Evolutionary conservation across 106 monocot species (phyloP).

Genomic region (Allium fistulosum): DNA sequence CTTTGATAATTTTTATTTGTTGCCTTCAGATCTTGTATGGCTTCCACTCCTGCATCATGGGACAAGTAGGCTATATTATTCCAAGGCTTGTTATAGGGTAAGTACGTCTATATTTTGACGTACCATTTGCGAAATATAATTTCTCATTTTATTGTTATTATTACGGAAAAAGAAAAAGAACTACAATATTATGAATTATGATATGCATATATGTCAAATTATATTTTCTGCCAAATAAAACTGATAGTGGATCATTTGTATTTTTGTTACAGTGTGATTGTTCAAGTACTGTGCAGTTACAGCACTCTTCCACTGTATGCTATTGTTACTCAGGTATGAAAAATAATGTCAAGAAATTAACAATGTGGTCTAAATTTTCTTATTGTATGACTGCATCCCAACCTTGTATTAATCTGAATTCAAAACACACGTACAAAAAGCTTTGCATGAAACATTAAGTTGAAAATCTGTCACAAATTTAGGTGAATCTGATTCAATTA

Average conservation of each 20-base stretch:
- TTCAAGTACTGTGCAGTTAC: constrained; percentile 56
- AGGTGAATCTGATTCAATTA: not conserved
- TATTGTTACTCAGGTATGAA: constrained; percentile 59
- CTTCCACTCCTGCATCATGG: constrained; percentile 59
- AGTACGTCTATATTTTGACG: not conserved
- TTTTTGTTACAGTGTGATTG: constrained; percentile 31
- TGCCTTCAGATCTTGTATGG: constrained; percentile 43
- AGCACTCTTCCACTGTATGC: constrained; percentile 56
- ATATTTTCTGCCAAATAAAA: too few species aligned
- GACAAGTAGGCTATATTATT: constrained; percentile 33
- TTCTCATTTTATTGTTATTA: too few species aligned
- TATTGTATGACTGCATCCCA: not conserved
- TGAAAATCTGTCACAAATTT: not conserved
- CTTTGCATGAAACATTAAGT: too few species aligned
- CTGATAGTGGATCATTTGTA: too few species aligned
- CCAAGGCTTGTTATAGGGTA: constrained; percentile 61
- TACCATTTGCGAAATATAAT: too few species aligned
- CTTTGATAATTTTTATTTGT: not conserved
- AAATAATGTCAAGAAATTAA: not conserved
- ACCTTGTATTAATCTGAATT: too few species aligned
- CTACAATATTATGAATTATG: too few species aligned
- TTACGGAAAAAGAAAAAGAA: too few species aligned
- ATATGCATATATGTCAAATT: too few species aligned
- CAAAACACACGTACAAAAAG: too few species aligned
- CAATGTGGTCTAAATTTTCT: not conserved